Base-by-base conservation (phyloP, 257 asterid species). In the Jacaranda copaia region DNA sequence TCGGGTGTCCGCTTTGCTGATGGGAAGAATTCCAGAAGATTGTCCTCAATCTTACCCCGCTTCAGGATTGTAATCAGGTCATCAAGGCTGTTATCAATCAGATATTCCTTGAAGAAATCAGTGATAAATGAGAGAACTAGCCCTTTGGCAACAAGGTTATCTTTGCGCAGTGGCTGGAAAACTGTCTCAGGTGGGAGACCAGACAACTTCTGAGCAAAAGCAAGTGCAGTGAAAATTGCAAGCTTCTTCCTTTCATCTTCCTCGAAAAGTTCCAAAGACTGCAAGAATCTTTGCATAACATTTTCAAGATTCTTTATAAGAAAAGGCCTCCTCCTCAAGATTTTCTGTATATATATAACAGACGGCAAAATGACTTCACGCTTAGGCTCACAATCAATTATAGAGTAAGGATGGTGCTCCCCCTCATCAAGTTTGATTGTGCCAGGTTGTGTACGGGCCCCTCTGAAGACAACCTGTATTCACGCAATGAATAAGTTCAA, bases 361-460 rank as follows among this genome's bases (percentile, higher is more conserved):
- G 96, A 96, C 18, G 98, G 96, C 85, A 96, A 85, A 79, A 96
- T 91, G 77, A 79, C 82, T 79, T 96, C 99, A 75, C 97, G 99
- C 76, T 57, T 89, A 56, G 99, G 89, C 81, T 90, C 97, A 71
- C 85, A 84, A 80, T 89, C 99, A 75, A 96, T 79, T 81, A 96
- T 86, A 77, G 98, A 87, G 87, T 90, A 96, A 66, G 98, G 96
- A 77, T 96, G 99, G 75, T 85, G 86, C 81, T 93, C 98, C 81
- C 99, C 99, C 85, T 95, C 99, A 90, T 95, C 99, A 82, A 90
- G 97, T 83, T 96, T 96, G 70, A 90, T 79, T 52, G 99, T 96
- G 68, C 98, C 98, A 80, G 99, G 98, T 85, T 96, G 99, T n/a
- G 98, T 93, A 56, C 98, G 99, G n/a, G 90, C 88, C 36, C 99